These are phyloP conservation scores for Mycena polygramma DNA, from an alignment of 768 basidiomycete species.

Conservation along the genomic window DNA sequence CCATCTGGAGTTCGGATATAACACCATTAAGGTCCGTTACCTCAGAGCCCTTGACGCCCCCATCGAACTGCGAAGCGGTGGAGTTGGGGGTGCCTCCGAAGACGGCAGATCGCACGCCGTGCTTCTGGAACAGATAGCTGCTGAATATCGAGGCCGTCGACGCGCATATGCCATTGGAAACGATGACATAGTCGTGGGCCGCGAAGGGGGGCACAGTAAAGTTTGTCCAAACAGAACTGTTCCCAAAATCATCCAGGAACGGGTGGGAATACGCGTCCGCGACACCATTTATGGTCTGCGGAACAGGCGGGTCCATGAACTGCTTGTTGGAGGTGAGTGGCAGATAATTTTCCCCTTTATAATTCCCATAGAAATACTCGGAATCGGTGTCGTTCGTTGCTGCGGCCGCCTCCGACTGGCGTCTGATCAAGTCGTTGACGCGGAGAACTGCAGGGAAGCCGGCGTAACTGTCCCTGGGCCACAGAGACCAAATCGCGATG, in stretches of 20 bases:
- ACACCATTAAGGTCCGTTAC: slow-evolving; percentile 22
- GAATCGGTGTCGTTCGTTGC: slow-evolving; percentile 13
- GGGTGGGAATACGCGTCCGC: slow-evolving; percentile 32
- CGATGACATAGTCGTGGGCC: slow-evolving; percentile 33
- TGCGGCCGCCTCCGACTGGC: slow-evolving; percentile 24
- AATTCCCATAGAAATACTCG: slow-evolving; percentile 34
- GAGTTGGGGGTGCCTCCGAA: slow-evolving; percentile 20
- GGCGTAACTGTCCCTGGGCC: slow-evolving; percentile 33
- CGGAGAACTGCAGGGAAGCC: slow-evolving; percentile 33
- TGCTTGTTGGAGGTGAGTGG: slow-evolving; percentile 28
- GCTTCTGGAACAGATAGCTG: slow-evolving; percentile 36
- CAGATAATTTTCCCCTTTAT: slow-evolving; percentile 16
- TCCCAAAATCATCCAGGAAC: slow-evolving; percentile 35
- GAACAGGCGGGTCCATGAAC: slow-evolving; percentile 35
- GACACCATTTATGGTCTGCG: slow-evolving; percentile 34
- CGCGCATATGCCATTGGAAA: slow-evolving; percentile 34
- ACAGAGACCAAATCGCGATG: slow-evolving; percentile 29
- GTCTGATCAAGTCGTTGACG: slow-evolving; percentile 31
- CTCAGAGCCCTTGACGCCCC: slow-evolving; percentile 33
- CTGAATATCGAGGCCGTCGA: slow-evolving; percentile 36
- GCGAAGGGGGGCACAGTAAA: slow-evolving; percentile 35
- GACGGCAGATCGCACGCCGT: slow-evolving; percentile 32
- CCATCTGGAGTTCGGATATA: slow-evolving; percentile 25
- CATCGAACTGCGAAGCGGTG: slow-evolving; percentile 30
- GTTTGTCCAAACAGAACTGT: slow-evolving; percentile 29